A percentile compares a stretch with the other conserved stretches of the same genome.
These are phyloP conservation scores for Nematodospora valgi DNA, from an alignment of 805 yeast species.

Conservation along the genomic window DNA sequence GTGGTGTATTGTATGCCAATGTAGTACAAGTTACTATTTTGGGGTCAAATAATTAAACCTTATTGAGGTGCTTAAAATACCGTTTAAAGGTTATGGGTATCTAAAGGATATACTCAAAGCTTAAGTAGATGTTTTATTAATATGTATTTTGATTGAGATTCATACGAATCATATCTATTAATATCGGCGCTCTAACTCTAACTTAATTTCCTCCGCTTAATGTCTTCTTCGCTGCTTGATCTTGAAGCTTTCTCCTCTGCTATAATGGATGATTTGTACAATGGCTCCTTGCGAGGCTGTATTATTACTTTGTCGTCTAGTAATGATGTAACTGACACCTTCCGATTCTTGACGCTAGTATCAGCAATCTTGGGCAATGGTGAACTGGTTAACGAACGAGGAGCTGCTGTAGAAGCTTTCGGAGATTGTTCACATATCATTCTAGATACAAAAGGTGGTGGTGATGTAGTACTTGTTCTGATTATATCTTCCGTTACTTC, in stretches of 20 bases:
- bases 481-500: neutral
- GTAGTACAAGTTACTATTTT: too few relatives aligned
- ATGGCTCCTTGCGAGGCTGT: conserved; percentile 4
- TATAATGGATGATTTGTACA: conserved; percentile 5
- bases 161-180: too few relatives aligned
- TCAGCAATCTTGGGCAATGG: conserved; percentile 13
- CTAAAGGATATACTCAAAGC: too few relatives aligned
- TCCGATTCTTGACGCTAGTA: conserved; percentile 8
- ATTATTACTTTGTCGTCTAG: conserved; percentile 14
- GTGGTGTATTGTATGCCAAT: too few relatives aligned
- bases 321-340: conserved; percentile 23
- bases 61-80: too few relatives aligned
- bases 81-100: too few relatives aligned
- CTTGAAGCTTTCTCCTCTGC: conserved; percentile 5
- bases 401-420: conserved; percentile 3
- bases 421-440: neutral
- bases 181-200: too few relatives aligned
- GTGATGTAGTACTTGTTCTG: neutral
- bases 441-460: too few relatives aligned
- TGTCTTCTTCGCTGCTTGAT: conserved; percentile 3
- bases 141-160: too few relatives aligned
- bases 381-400: conserved; percentile 15
- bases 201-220: conserved; percentile 9
- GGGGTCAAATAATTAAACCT: too few relatives aligned
- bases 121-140: too few relatives aligned